phyloP scores from a whole-genome alignment of 202 grass and related monocot species.

The Setaria italica region DNA sequence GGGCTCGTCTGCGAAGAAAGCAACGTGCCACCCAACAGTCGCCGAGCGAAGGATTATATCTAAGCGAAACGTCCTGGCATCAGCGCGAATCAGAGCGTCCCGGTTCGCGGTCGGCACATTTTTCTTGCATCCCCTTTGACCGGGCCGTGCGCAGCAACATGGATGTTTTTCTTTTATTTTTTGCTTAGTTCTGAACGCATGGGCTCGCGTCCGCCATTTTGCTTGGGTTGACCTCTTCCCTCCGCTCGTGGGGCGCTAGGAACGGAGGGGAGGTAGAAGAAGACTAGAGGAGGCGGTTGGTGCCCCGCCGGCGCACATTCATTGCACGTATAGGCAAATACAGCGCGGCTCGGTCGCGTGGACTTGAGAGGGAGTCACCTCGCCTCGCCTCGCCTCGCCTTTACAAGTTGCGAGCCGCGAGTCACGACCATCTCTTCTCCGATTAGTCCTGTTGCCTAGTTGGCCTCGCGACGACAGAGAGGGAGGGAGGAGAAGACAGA shows the following conservation, averaged over 20 bases:
- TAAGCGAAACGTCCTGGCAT: neutral
- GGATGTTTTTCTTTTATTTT: neutral
- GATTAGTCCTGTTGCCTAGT: neutral
- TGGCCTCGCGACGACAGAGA: neutral
- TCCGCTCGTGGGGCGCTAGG: neutral
- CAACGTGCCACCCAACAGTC: constrained; percentile 23
- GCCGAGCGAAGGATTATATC: neutral
- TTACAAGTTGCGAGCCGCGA: neutral
- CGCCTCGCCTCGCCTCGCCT: neutral
- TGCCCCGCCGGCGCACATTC: neutral
- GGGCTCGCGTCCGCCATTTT: neutral
- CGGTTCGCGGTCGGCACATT: constrained; percentile 1
- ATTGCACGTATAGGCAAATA: neutral
- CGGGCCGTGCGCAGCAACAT: neutral
- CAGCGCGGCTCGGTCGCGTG: constrained; percentile 32
- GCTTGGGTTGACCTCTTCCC: constrained; percentile 57
- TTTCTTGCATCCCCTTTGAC: constrained; percentile 21
- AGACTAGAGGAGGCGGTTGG: neutral
- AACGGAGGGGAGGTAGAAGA: neutral
- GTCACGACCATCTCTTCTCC: neutral
- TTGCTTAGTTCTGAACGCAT: neutral
- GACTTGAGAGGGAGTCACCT: neutral
- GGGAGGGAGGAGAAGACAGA: neutral
- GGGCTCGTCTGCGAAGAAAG: constrained; percentile 34
- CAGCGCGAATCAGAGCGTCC: neutral